Base-by-base conservation (phyloP, 495 filamentous ascomycete species). In the Penicillium paradoxum region DNA sequence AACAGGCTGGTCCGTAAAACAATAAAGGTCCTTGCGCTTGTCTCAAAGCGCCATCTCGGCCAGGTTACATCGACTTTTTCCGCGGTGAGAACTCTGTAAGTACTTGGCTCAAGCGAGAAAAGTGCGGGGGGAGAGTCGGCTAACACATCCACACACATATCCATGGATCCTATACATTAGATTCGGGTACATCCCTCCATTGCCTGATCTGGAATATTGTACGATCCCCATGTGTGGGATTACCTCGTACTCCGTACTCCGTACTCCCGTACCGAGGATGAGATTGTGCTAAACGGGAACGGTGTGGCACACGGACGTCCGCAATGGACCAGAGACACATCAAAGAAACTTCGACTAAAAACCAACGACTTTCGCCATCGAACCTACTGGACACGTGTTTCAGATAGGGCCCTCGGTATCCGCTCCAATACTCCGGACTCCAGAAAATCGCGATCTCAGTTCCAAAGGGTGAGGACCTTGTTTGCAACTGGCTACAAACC, bases 121-220 rank as follows among this genome's bases (percentile, higher is more conserved):
- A 62, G 40, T 58, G 59, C 59, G 59, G 59, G 59, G 59, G 37
- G 42, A 19, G 40, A 45, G 33, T 38, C 55, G 45, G 49, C 52
- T 55, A 58, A 43, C 24, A 42, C 45, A n/a, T n/a, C n/a, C n/a
- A n/a, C n/a, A n/a, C 42, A 11, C 30, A 22, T 18, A 49, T 49
- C 58, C 58, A 55, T 54, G 58, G 51, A 21, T n/a, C n/a, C n/a
- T n/a, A n/a, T n/a, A n/a, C n/a, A n/a, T n/a, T n/a, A n/a, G n/a
- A 13, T 13, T 22, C 48, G 48, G 37, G 25, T 42, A 32, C 22
- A 41, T 51, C n/a, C 49, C 6, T 33, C 19, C 19, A 13, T 34
- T n/a, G 38, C 15, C 15, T 19, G 19, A 22, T 42, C 14, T 15
- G 40, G 45, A 2, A 13, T 22, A 3, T 21, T 21, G 10, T 22